Conservation (phyloP, 2,329 filamentous ascomycete species). For the Arthrobotrys megalospora region DNA sequence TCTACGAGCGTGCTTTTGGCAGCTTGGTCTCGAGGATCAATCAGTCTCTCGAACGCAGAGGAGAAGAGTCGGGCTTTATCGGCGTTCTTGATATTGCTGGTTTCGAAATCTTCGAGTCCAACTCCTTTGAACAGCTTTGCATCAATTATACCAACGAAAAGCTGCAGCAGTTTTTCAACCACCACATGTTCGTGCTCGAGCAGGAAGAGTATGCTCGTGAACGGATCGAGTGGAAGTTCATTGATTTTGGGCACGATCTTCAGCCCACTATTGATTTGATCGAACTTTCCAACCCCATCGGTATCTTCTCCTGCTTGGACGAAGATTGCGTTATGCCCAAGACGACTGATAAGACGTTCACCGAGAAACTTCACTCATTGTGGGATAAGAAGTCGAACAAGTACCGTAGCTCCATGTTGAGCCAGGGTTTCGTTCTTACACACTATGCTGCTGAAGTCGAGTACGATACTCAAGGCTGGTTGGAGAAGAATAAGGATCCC, state of each 20-base stretch:
- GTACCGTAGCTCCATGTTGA: slow-evolving; percentile 88
- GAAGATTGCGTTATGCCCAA: slow-evolving; percentile 99
- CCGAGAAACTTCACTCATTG: slow-evolving; percentile 94
- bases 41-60: slow-evolving; percentile 86
- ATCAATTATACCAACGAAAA: slow-evolving; percentile 99
- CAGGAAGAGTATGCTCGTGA: slow-evolving; percentile 98
- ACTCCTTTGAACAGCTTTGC: slow-evolving; percentile 98
- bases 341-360: slow-evolving; percentile 95
- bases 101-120: slow-evolving; percentile 95
- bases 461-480: slow-evolving; percentile 93
- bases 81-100: slow-evolving; percentile 98
- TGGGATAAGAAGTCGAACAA: slow-evolving; percentile 98
- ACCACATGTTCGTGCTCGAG: slow-evolving; percentile 99
- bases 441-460: slow-evolving; percentile 99
- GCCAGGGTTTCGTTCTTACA: slow-evolving; percentile 93
- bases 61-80: slow-evolving; percentile 95
- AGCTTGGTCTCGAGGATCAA: slow-evolving; percentile 95
- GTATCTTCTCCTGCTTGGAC: slow-evolving; percentile 97
- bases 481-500: slow-evolving; percentile 99
- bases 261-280: slow-evolving; percentile 98
- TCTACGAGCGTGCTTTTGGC: slow-evolving; percentile 96
- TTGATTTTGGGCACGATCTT: slow-evolving; percentile 96
- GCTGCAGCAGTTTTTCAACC: slow-evolving; percentile 99
- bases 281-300: slow-evolving; percentile 94
- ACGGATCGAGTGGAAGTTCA: slow-evolving; percentile 99